phyloP scores from a whole-genome alignment of 2,329 filamentous ascomycete species.

The Fusarium sp. region DNA sequence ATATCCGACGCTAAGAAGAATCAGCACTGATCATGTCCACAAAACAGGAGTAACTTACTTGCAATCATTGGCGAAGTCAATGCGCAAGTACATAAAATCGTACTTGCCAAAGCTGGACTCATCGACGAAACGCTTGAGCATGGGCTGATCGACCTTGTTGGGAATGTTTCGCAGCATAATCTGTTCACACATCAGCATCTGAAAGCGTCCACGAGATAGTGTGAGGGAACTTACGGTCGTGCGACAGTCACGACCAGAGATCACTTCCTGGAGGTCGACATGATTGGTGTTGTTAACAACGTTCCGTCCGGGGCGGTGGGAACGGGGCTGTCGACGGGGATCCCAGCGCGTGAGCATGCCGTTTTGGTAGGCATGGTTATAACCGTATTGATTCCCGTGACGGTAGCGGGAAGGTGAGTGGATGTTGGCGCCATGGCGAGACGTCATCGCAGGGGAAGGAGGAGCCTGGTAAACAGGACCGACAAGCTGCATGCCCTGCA shows the following conservation, averaged over 20 bases:
- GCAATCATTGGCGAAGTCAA: constrained; percentile 87
- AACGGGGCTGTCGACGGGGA: constrained; percentile 33
- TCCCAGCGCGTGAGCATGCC: constrained; percentile 13
- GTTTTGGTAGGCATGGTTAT: neutral
- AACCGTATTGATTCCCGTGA: neutral
- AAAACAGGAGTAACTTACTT: constrained; percentile 67
- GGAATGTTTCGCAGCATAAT: constrained; percentile 97
- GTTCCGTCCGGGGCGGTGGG: neutral
- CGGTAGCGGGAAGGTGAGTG: neutral
- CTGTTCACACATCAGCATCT: constrained; percentile 53
- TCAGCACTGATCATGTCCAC: constrained; percentile 38
- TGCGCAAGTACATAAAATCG: constrained; percentile 95
- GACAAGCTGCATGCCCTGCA: constrained; percentile 46
- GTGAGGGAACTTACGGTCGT: constrained; percentile 70
- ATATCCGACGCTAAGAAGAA: constrained; percentile 81
- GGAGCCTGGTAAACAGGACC: constrained; percentile 47
- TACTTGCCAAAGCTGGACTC: constrained; percentile 83
- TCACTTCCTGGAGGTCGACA: constrained; percentile 57
- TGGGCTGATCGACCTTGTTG: constrained; percentile 83
- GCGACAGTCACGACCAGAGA: constrained; percentile 75
- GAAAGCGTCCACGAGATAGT: neutral
- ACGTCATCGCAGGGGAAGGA: constrained; percentile 50
- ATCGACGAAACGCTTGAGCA: constrained; percentile 84
- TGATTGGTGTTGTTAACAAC: constrained; percentile 59
- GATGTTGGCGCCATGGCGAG: constrained; percentile 44